Evolutionary conservation across 2,329 filamentous ascomycete genomes (phyloP).

Genomic region (Chaetomium sp.): DNA sequence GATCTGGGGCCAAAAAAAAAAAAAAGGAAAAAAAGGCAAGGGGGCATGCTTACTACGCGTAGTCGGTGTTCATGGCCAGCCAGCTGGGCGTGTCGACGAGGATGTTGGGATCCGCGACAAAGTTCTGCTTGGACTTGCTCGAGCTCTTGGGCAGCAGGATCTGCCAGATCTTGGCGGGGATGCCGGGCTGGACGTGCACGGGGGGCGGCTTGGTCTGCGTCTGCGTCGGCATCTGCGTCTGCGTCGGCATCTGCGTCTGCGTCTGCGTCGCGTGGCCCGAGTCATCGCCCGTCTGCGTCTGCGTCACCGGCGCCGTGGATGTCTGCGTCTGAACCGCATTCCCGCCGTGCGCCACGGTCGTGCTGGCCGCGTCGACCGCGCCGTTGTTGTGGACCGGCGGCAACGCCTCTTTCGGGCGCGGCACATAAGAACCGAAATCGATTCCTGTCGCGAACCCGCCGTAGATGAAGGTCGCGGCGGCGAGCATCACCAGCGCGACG

Average conservation of each 20-base stretch:
- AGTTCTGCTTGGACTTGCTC: not conserved
- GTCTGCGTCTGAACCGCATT: not conserved
- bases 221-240: conserved; percentile 2
- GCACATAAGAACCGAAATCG: conserved; percentile 11
- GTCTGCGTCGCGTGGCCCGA: too few species aligned
- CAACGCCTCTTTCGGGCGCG: not conserved
- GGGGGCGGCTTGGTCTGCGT: conserved; percentile 3
- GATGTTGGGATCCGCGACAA: conserved; percentile 21
- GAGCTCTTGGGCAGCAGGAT: conserved; percentile 32
- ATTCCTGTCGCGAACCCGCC: conserved; percentile 18
- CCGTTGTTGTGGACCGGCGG: not conserved
- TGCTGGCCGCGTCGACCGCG: too few species aligned
- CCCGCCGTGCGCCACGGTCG: not conserved
- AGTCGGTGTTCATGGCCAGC: conserved; percentile 35
- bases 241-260: not conserved
- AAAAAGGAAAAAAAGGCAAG: too few species aligned
- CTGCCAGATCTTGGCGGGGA: conserved; percentile 38
- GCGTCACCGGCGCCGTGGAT: too few species aligned
- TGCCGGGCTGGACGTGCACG: conserved; percentile 5
- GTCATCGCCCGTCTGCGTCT: not conserved
- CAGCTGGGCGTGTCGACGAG: conserved; percentile 34
- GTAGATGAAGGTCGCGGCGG: conserved; percentile 15
- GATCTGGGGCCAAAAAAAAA: too few species aligned
- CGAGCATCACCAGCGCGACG: conserved; percentile 10
- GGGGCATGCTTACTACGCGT: conserved; percentile 30